phyloP scores from a whole-genome alignment of 2,329 filamentous ascomycete genomes.

The Cordyceps javanica region DNA sequence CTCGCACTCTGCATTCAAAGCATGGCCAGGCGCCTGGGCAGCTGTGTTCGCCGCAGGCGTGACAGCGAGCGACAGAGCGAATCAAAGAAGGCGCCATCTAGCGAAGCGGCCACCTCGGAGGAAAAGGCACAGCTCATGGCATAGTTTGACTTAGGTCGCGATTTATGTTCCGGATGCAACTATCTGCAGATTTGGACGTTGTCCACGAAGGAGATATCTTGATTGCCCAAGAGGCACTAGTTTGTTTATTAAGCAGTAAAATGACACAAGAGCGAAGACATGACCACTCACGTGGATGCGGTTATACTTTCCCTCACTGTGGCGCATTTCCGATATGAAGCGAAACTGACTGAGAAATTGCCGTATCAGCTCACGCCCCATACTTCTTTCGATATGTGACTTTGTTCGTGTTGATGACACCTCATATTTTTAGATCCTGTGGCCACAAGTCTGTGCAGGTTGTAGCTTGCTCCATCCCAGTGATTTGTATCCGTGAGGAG shows the following conservation, averaged over 20 bases:
- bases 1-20: slow-evolving; percentile 62
- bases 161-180: background rate
- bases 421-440: too few relatives aligned
- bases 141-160: background rate
- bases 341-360: too few relatives aligned
- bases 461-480: background rate
- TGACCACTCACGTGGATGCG: too few relatives aligned
- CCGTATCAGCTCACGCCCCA: too few relatives aligned
- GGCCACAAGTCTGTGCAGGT: too few relatives aligned
- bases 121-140: slow-evolving; percentile 48
- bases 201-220: too few relatives aligned
- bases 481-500: background rate
- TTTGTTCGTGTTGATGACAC: too few relatives aligned
- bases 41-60: slow-evolving; percentile 35
- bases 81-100: slow-evolving; percentile 27
- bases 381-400: too few relatives aligned
- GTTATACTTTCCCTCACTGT: too few relatives aligned
- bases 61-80: slow-evolving; percentile 20
- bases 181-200: background rate
- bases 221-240: background rate
- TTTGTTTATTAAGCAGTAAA: background rate
- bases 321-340: too few relatives aligned
- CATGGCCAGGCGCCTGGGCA: slow-evolving; percentile 53
- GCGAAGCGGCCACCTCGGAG: slow-evolving; percentile 34
- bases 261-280: too few relatives aligned